These are phyloP conservation scores for Coemansia sp. DNA, from an alignment of 192 early-diverging fungal species.

Conservation along the genomic window DNA sequence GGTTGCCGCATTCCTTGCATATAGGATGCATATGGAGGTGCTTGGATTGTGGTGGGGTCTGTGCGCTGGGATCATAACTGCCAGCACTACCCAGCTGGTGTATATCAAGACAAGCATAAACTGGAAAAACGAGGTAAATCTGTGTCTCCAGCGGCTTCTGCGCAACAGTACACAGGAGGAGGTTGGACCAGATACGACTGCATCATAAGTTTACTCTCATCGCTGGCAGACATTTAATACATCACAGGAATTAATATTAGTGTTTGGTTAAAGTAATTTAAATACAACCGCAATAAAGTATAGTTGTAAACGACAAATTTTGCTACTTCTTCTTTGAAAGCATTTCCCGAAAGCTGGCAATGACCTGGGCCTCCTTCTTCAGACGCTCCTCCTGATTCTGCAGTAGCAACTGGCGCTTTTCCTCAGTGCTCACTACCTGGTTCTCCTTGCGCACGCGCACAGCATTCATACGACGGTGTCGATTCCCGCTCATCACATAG, in stretches of 20 bases:
- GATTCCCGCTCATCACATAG: conserved; percentile 95
- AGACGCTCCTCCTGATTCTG: conserved; percentile 87
- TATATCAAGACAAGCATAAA: conserved; percentile 21
- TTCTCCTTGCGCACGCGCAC: conserved; percentile 96
- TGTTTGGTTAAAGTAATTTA: neutral
- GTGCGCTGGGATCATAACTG: conserved; percentile 46
- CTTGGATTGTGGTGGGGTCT: conserved; percentile 65
- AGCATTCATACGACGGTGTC: conserved; percentile 93
- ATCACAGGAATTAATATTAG: neutral
- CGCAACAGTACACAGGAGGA: conserved; percentile 15
- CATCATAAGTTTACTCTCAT: neutral
- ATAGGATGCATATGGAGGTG: conserved; percentile 57
- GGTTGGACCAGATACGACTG: neutral
- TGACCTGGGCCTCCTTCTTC: conserved; percentile 89
- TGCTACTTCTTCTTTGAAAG: conserved; percentile 54
- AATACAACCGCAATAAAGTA: neutral
- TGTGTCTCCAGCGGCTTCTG: conserved; percentile 30
- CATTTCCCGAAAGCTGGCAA: conserved; percentile 88
- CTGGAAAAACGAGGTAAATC: conserved; percentile 37
- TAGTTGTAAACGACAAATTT: neutral
- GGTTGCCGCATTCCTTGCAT: conserved; percentile 51
- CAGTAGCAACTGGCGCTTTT: conserved; percentile 81
- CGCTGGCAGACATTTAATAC: neutral
- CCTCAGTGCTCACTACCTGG: conserved; percentile 94
- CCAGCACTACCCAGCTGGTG: conserved; percentile 29